These are phyloP conservation scores for Penicillium manginii DNA, from an alignment of 495 filamentous ascomycete species.

Conservation along the genomic window DNA sequence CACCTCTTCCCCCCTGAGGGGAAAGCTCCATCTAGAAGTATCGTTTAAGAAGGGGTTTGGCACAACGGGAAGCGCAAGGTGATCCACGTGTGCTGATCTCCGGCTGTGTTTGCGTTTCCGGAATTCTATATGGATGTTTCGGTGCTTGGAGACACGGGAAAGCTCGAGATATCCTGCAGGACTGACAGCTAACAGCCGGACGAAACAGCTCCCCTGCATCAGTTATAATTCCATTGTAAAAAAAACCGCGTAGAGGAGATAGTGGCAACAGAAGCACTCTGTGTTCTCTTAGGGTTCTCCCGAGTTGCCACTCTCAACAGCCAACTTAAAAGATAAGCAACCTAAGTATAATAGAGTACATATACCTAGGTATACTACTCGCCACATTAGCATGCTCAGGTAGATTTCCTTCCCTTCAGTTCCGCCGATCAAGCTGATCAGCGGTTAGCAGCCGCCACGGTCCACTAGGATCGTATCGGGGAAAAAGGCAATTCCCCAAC, in stretches of 20 bases:
- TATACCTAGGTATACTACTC: neutral
- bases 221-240: conserved; percentile 5
- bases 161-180: neutral
- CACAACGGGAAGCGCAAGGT: conserved; percentile 15
- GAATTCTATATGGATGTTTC: conserved; percentile 1
- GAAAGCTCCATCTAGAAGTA: conserved; percentile 1
- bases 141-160: neutral
- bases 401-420: neutral
- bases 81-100: conserved; percentile 29
- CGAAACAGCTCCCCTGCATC: neutral
- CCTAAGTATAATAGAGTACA: no score
- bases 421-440: conserved; percentile 2
- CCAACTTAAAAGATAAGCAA: no score
- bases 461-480: conserved; percentile 4
- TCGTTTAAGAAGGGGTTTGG: conserved; percentile 3
- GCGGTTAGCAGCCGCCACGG: conserved; percentile 15
- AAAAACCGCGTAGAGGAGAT: neutral
- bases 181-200: neutral
- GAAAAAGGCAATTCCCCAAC: conserved; percentile 1
- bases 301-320: neutral
- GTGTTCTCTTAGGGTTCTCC: neutral
- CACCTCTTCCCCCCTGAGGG: conserved; percentile 7
- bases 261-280: neutral
- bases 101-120: conserved; percentile 13
- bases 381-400: neutral